Conservation (phyloP, 306 rosid species). For the Lotus japonicus region DNA sequence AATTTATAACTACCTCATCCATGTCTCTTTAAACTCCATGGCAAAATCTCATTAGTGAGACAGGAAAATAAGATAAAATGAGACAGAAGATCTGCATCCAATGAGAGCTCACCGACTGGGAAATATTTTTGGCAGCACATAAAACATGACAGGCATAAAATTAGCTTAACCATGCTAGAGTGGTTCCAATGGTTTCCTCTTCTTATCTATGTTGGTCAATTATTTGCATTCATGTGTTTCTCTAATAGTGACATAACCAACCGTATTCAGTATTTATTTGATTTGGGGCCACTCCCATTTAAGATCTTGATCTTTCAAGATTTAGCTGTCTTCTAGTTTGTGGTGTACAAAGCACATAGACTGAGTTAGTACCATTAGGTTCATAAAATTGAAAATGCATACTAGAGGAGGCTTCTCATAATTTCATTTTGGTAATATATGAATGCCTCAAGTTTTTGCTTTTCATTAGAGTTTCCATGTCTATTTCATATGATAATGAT, state of each 20-base stretch:
- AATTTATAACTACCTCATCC: too few relatives aligned
- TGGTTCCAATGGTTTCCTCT: slow-evolving; percentile 22
- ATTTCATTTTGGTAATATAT: slow-evolving; percentile 38
- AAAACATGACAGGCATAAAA: slow-evolving; percentile 14
- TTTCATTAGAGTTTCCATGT: slow-evolving; percentile 12
- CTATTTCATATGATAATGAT: slow-evolving; percentile 13
- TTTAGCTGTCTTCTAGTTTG: slow-evolving; percentile 29
- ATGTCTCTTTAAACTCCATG: too few relatives aligned
- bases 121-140: slow-evolving; percentile 29
- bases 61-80: too few relatives aligned
- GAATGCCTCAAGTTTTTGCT: slow-evolving; percentile 20
- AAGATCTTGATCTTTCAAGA: slow-evolving; percentile 24
- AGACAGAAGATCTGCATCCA: not conserved
- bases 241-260: not conserved
- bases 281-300: slow-evolving; percentile 33
- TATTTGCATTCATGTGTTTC: slow-evolving; percentile 23
- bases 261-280: slow-evolving; percentile 34
- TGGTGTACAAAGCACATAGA: slow-evolving; percentile 17
- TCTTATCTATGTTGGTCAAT: slow-evolving; percentile 7
- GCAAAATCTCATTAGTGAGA: too few relatives aligned
- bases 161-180: slow-evolving; percentile 19
- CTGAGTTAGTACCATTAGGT: slow-evolving; percentile 3
- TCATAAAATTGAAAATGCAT: slow-evolving; percentile 3
- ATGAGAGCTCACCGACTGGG: slow-evolving; percentile 26
- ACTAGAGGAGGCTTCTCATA: slow-evolving; percentile 14